phyloP scores from a whole-genome alignment of 306 rosid species.

The Pyrus betulifolia region DNA sequence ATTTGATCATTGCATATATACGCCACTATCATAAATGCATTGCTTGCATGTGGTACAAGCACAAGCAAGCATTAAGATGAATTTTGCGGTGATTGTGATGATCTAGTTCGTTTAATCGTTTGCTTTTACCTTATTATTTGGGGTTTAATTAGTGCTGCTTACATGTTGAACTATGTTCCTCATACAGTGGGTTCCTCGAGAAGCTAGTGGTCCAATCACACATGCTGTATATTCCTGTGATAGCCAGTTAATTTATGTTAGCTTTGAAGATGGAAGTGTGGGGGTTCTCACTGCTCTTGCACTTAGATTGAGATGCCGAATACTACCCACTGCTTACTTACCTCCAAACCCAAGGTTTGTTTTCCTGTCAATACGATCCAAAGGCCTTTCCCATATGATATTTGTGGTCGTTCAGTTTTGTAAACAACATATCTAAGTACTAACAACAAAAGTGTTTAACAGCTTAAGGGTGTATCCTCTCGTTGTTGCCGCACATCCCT shows the following conservation, averaged over 20 bases:
- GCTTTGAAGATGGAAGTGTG: constrained; percentile 91
- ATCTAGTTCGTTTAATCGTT: constrained; percentile 5
- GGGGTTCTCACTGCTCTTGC: constrained; percentile 73
- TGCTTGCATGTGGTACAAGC: neutral
- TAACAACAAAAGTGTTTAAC: constrained; percentile 18
- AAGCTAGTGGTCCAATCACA: constrained; percentile 87
- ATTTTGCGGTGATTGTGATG: neutral
- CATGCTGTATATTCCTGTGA: constrained; percentile 95
- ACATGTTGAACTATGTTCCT: constrained; percentile 13
- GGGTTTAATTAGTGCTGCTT: constrained; percentile 4
- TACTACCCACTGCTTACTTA: constrained; percentile 70
- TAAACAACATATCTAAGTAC: neutral
- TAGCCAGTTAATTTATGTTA: constrained; percentile 77
- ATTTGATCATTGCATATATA: neutral
- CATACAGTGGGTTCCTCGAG: constrained; percentile 61
- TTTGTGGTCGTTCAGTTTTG: neutral
- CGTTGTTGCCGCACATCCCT: constrained; percentile 94
- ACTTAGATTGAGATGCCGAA: constrained; percentile 87
- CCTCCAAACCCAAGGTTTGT: constrained; percentile 74
- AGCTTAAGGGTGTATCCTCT: constrained; percentile 75
- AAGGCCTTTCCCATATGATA: neutral
- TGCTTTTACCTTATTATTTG: constrained; percentile 12
- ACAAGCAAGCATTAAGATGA: neutral
- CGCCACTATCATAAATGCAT: too few species aligned
- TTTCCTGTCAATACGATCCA: neutral